phyloP scores from a whole-genome alignment of 2,329 filamentous ascomycete species.

The Beauveria rudraprayagi region DNA sequence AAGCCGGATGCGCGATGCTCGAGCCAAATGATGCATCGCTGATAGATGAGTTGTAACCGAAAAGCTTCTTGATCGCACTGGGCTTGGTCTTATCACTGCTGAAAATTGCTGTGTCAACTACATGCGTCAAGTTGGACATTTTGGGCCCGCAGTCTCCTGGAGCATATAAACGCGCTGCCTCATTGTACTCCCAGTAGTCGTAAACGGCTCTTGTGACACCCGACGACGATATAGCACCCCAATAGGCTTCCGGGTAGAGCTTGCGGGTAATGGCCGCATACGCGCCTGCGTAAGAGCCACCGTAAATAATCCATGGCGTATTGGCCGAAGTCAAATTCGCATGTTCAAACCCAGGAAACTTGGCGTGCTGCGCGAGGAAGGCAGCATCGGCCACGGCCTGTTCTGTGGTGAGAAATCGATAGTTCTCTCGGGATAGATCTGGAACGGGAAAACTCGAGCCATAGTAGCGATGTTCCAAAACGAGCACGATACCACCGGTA shows the following conservation, averaged over 20 bases:
- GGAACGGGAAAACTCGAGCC: slow-evolving; percentile 62
- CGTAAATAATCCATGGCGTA: slow-evolving; percentile 70
- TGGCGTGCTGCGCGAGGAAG: slow-evolving; percentile 68
- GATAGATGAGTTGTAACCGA: background rate
- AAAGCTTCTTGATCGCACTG: slow-evolving; percentile 37
- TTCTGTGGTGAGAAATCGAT: slow-evolving; percentile 77
- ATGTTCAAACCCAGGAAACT: slow-evolving; percentile 62
- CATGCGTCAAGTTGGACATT: slow-evolving; percentile 49
- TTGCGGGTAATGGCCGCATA: slow-evolving; percentile 70
- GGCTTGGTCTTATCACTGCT: slow-evolving; percentile 22
- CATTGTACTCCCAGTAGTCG: slow-evolving; percentile 62
- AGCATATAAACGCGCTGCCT: slow-evolving; percentile 40
- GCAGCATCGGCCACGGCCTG: slow-evolving; percentile 74
- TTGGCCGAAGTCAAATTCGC: slow-evolving; percentile 55
- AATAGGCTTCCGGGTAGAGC: slow-evolving; percentile 70
- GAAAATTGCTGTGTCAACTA: slow-evolving; percentile 44
- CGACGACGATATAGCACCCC: slow-evolving; percentile 70
- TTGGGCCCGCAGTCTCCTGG: slow-evolving; percentile 54
- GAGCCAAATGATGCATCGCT: slow-evolving; percentile 35
- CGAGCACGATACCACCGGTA: slow-evolving; percentile 66
- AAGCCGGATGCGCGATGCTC: slow-evolving; percentile 33
- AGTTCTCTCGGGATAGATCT: slow-evolving; percentile 57
- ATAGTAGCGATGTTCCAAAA: slow-evolving; percentile 85
- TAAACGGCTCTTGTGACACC: slow-evolving; percentile 71
- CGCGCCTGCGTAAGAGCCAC: slow-evolving; percentile 75